Evolutionary conservation across 1,284 basidiomycete species (phyloP).

Genomic region (Tylopilus sp.): DNA sequence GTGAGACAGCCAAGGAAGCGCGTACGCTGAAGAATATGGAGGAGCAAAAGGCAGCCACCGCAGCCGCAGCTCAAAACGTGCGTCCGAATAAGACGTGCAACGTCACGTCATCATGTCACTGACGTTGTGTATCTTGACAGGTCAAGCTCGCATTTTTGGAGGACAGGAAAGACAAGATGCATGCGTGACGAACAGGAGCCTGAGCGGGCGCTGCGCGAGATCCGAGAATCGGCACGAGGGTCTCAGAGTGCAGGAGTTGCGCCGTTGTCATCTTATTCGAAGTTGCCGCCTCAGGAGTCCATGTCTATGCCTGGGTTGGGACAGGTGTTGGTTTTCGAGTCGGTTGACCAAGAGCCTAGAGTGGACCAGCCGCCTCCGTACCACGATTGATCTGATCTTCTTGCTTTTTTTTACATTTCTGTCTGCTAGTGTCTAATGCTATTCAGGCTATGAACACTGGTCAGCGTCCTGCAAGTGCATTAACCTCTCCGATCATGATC

Average conservation of each 20-base stretch:
- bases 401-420: not conserved
- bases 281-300: not conserved
- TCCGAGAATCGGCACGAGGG: conserved; percentile 25
- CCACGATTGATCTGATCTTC: conserved; percentile 19
- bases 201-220: conserved; percentile 58
- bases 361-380: conserved; percentile 37
- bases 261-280: not conserved
- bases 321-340: conserved; percentile 24
- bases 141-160: conserved; percentile 80
- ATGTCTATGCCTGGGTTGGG: conserved; percentile 36
- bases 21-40: conserved; percentile 57
- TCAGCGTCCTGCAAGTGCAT: not conserved
- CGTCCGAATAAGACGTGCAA: conserved; percentile 9
- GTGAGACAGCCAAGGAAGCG: conserved; percentile 66
- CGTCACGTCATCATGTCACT: not conserved
- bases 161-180: conserved; percentile 68
- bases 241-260: not conserved
- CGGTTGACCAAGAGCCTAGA: conserved; percentile 14
- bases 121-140: conserved; percentile 47
- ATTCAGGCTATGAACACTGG: not conserved
- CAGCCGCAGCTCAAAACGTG: conserved; percentile 67
- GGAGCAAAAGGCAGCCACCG: conserved; percentile 66
- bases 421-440: no score
- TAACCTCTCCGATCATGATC: not conserved
- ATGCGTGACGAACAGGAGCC: conserved; percentile 69